phyloP scores from a whole-genome alignment of 169 alveolate species.

The Nephromyces sp. region DNA sequence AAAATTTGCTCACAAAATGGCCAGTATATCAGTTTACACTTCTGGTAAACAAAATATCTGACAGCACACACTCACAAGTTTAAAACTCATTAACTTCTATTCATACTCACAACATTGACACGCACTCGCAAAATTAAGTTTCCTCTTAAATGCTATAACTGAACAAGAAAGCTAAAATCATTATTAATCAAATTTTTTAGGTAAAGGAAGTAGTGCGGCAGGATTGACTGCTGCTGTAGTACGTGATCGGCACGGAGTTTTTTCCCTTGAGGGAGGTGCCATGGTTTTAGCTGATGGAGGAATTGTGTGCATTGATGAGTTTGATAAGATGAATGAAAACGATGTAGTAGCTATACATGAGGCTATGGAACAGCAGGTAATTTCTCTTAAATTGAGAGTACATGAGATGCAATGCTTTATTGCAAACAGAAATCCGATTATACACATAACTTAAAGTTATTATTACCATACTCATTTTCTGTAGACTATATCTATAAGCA shows the following conservation, averaged over 20 bases:
- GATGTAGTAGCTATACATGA: slow-evolving; percentile 99
- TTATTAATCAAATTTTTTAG: slow-evolving; percentile 35
- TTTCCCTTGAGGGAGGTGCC: slow-evolving; percentile 98
- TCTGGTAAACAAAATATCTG: slow-evolving; percentile 32
- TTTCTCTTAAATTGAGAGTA: not conserved
- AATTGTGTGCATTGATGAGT: slow-evolving; percentile 99
- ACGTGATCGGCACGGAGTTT: slow-evolving; percentile 75
- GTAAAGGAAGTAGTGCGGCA: slow-evolving; percentile 99
- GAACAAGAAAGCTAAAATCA: not conserved
- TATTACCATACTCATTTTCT: not conserved
- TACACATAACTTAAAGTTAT: no score
- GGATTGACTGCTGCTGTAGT: slow-evolving; percentile 99
- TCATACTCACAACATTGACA: not conserved
- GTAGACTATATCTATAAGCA: slow-evolving; percentile 91
- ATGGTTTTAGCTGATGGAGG: slow-evolving; percentile 96
- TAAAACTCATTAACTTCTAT: not conserved
- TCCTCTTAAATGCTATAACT: slow-evolving; percentile 33
- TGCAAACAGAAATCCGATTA: not conserved
- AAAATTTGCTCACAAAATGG: slow-evolving; percentile 85
- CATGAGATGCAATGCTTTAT: not conserved
- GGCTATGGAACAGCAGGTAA: slow-evolving; percentile 97
- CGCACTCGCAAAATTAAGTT: slow-evolving; percentile 2
- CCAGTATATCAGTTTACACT: slow-evolving; percentile 97
- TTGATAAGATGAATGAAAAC: slow-evolving; percentile 97
- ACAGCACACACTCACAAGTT: not conserved